Conservation (phyloP, 2,329 filamentous ascomycete species). For the Hymenoscyphus scutula region DNA sequence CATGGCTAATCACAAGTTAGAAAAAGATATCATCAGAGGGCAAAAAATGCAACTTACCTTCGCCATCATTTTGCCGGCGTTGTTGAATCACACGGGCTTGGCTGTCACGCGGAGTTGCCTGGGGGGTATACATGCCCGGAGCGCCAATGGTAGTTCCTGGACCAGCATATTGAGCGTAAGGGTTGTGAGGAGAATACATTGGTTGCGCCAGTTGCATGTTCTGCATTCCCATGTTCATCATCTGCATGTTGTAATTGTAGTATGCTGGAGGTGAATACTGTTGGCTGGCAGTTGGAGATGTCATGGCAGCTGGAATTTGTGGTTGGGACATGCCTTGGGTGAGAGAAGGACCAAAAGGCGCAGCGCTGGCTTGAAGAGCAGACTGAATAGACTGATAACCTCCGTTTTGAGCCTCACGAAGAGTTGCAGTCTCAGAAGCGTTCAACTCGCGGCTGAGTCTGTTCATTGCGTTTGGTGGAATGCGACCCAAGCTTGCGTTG, state of each 20-base stretch:
- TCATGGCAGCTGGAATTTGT: constrained; percentile 28
- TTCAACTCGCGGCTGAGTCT: constrained; percentile 71
- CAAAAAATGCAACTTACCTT: constrained; percentile 49
- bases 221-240: constrained; percentile 67
- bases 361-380: constrained; percentile 74
- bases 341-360: constrained; percentile 70
- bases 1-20: constrained; percentile 49
- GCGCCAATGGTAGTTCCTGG: not conserved
- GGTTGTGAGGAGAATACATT: constrained; percentile 55
- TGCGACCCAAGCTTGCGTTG: constrained; percentile 78
- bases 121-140: constrained; percentile 26
- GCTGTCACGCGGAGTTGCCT: constrained; percentile 60
- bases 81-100: constrained; percentile 73
- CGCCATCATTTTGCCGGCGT: constrained; percentile 71
- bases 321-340: constrained; percentile 38
- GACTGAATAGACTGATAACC: constrained; percentile 64
- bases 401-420: constrained; percentile 44
- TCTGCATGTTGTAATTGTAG: constrained; percentile 49
- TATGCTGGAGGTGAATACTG: constrained; percentile 34
- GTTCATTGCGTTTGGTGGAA: constrained; percentile 64
- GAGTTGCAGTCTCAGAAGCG: constrained; percentile 27
- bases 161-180: constrained; percentile 43
- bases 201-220: constrained; percentile 56
- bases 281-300: constrained; percentile 29
- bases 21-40: constrained; percentile 1